Evolutionary conservation across 2,329 filamentous ascomycete genomes (phyloP), one percentile per base, ranked within the genome.

Genomic region (Xylaria sp.): DNA sequence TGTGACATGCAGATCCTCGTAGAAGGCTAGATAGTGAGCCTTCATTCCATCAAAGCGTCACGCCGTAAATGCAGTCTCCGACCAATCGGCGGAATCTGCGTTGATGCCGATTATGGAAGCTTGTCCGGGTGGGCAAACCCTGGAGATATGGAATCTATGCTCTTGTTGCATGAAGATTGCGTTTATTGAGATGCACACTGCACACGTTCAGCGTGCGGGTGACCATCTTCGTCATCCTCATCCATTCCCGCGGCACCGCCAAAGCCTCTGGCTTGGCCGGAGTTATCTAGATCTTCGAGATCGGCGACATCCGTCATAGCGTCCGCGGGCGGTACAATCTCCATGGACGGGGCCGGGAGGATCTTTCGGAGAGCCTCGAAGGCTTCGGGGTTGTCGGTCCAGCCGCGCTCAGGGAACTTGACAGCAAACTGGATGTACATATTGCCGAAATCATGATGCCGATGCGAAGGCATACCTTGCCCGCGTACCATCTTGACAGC

Each of bases 401-500:
- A 92, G 78, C 88, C 85, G 84, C 90, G 91, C 78, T 93, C 91
- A 57, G 96, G 96, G 88, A 99, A 98, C 84, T 97, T 97, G 83
- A 99, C 94, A 77, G 93, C 91, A 84, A 99, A 99, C 79, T 97
- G 93, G 78, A 99, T 94, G 85, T 96, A 99, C 75, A 99, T 86
- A 84, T 99, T 98, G 77, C 96, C 96, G 78, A 88, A 90, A 82
- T 98, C 93, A 85, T 99, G 96, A 82, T 98, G 96, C 76, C 96
- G 90, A 82, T 89, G 92, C 3, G 96, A 97, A 50, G 96, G 96
- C 96, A 99, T 99, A 80, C 96, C 96, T 83, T 99, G 96, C 72
- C 94, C 94, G 73, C 93, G 93, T 77, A 99, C 91, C 82, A 97
- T 92, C 85, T 98, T 98, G 80, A 98, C 88, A 73, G 93, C 86